Percentiles rank a stretch among this genome's conserved stretches.
phyloP scores from a whole-genome alignment of 164 flowering plant species.

The Protea cynaroides region DNA sequence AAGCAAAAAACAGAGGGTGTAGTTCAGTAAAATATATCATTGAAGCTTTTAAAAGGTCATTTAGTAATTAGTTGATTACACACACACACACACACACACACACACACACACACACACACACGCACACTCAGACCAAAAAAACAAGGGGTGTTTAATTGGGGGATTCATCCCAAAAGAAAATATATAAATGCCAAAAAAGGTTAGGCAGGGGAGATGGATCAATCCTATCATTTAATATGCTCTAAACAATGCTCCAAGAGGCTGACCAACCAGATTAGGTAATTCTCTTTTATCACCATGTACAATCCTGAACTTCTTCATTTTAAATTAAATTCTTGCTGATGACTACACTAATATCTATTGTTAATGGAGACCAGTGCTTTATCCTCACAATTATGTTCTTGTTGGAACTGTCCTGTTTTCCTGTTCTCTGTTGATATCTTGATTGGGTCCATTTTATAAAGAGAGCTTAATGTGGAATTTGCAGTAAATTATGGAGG shows the following conservation, averaged over 20 bases:
- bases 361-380: not conserved
- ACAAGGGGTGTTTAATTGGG: too few species aligned
- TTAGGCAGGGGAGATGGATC: not conserved
- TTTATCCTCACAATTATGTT: not conserved
- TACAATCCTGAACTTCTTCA: not conserved
- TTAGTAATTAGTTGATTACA: too few species aligned
- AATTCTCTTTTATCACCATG: not conserved
- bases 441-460: constrained; percentile 1
- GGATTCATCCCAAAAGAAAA: too few species aligned
- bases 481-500: constrained; percentile 37
- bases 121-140: too few species aligned
- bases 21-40: too few species aligned
- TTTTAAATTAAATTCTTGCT: not conserved
- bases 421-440: not conserved
- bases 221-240: not conserved
- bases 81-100: too few species aligned
- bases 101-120: too few species aligned
- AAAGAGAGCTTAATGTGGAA: constrained; percentile 4
- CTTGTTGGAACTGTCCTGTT: not conserved
- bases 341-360: not conserved
- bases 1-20: too few species aligned
- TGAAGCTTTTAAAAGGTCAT: too few species aligned
- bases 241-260: not conserved
- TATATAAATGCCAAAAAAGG: not conserved
- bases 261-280: not conserved